Conservation (phyloP, 306 rosid genomes). For the Coriaria nepalensis region DNA sequence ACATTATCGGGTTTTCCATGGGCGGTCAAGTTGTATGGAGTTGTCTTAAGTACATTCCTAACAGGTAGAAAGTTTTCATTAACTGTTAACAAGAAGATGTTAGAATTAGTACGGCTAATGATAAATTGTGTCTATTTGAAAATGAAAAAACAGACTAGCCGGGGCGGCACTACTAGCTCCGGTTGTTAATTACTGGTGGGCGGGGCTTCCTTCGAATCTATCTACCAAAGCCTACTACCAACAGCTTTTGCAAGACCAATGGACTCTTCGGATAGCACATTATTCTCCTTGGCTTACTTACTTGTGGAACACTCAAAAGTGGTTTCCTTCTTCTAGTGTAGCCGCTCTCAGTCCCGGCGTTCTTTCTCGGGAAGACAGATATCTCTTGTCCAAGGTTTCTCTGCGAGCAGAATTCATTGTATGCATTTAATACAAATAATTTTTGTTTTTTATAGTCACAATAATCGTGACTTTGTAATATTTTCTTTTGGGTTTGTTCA, state of each 20-base stretch:
- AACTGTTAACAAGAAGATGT: no score
- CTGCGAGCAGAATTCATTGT: constrained; percentile 16
- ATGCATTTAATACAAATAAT: not conserved
- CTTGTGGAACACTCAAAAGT: no score
- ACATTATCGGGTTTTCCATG: constrained; percentile 57
- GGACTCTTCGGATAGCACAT: no score
- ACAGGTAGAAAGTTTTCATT: constrained; percentile 29
- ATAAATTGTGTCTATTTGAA: no score
- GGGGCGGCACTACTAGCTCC: no score
- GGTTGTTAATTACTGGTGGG: no score
- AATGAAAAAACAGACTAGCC: not conserved
- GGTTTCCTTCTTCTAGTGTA: no score
- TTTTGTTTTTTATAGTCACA: not conserved
- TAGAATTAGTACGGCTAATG: no score
- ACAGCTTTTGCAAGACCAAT: no score
- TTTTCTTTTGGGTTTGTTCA: constrained; percentile 14
- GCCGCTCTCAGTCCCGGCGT: not conserved
- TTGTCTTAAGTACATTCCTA: constrained; percentile 74
- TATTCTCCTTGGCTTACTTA: no score
- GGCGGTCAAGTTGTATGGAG: constrained; percentile 82
- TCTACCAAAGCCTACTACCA: no score
- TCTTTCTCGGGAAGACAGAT: constrained; percentile 34
- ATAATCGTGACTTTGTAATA: not conserved
- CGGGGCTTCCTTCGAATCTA: no score
- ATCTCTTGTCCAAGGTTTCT: constrained; percentile 5